These are phyloP conservation scores for Pseudocercospora fijiensis DNA, from an alignment of 2,329 filamentous ascomycete species.

Conservation along the genomic window DNA sequence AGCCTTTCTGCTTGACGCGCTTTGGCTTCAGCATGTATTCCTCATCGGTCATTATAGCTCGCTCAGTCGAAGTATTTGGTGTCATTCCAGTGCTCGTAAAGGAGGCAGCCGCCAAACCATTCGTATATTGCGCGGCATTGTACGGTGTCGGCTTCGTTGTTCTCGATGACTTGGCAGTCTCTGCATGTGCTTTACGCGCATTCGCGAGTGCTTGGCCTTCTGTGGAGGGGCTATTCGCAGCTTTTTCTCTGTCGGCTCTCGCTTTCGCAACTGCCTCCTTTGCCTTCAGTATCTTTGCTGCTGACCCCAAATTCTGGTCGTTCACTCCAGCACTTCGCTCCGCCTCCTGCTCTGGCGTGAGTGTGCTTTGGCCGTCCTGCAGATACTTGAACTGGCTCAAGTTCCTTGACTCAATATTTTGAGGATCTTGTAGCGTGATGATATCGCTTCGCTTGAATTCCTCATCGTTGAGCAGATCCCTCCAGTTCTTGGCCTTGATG, in stretches of 20 bases:
- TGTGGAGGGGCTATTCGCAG: constrained; percentile 24
- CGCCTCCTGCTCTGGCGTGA: constrained; percentile 68
- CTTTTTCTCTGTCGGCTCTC: constrained; percentile 64
- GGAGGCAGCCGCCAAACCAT: constrained; percentile 83
- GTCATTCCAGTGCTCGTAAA: constrained; percentile 95
- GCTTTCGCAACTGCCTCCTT: constrained; percentile 93
- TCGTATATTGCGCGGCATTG: constrained; percentile 88
- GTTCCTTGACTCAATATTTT: constrained; percentile 79
- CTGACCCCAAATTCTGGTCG: constrained; percentile 72
- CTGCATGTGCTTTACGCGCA: constrained; percentile 54
- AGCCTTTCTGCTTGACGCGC: constrained; percentile 85
- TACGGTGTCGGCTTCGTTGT: constrained; percentile 56
- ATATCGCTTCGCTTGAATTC: constrained; percentile 89
- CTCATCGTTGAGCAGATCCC: constrained; percentile 80
- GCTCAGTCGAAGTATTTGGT: constrained; percentile 82
- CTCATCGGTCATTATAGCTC: constrained; percentile 85
- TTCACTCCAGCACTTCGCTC: constrained; percentile 68
- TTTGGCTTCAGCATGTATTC: constrained; percentile 94
- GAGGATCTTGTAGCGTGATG: constrained; percentile 93
- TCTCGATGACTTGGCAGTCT: constrained; percentile 28
- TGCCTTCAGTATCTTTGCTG: constrained; percentile 80
- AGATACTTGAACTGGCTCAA: constrained; percentile 86
- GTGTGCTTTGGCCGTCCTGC: constrained; percentile 69
- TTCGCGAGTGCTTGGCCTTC: constrained; percentile 50
- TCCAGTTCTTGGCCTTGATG: constrained; percentile 95